A percentile compares a stretch with the other conserved stretches of the same genome.
Conservation (phyloP, 176 grass and related monocot genomes). For the Eremochloa ophiuroides region DNA sequence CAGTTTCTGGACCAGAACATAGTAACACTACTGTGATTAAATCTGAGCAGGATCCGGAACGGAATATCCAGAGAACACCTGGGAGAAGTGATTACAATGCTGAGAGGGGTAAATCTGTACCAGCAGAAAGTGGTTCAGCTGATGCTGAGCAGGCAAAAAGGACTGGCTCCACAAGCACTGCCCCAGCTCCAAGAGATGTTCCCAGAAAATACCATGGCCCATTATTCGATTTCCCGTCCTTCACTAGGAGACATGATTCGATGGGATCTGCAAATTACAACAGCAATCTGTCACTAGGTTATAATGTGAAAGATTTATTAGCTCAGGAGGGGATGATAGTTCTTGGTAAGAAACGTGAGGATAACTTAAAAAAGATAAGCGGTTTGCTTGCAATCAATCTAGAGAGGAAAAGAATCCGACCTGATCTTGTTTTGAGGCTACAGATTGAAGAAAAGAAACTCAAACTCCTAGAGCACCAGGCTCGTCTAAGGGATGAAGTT, state of each 20-base stretch:
- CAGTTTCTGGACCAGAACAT: constrained; percentile 49
- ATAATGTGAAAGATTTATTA: constrained; percentile 93
- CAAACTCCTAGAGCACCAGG: constrained; percentile 79
- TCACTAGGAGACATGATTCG: constrained; percentile 89
- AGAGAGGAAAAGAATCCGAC: constrained; percentile 87
- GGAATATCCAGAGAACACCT: constrained; percentile 55
- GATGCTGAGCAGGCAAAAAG: constrained; percentile 76
- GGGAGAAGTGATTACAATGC: constrained; percentile 48
- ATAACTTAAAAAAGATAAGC: constrained; percentile 92
- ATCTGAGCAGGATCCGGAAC: constrained; percentile 87
- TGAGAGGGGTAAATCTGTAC: constrained; percentile 80
- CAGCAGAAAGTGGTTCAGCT: constrained; percentile 41
- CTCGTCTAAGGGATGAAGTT: constrained; percentile 88
- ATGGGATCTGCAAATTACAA: constrained; percentile 70
- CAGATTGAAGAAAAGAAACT: constrained; percentile 99
- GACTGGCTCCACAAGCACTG: constrained; percentile 46
- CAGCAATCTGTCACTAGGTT: constrained; percentile 70
- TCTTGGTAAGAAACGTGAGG: constrained; percentile 73
- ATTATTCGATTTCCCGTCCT: constrained; percentile 91
- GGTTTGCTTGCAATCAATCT: constrained; percentile 86
- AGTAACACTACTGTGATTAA: constrained; percentile 48
- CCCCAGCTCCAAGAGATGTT: constrained; percentile 55
- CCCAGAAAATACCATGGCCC: constrained; percentile 92
- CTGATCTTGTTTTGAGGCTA: constrained; percentile 89
- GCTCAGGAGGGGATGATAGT: constrained; percentile 74